A percentile compares a stretch with the other conserved stretches of the same genome.
Conservation (phyloP, 345 rosid species). For the Arabidopsis arenosa region DNA sequence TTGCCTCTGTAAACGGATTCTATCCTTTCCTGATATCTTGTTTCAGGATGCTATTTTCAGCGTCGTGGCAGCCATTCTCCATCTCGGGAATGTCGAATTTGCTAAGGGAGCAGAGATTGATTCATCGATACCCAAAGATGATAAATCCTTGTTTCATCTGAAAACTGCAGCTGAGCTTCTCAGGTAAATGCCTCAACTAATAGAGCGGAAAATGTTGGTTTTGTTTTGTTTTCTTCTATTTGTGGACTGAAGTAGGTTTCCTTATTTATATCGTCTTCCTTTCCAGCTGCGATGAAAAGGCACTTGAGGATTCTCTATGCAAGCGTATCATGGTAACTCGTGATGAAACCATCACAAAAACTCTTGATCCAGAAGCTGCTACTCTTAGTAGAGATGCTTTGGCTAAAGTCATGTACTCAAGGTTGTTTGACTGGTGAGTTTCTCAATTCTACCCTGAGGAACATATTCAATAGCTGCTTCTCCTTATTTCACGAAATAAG, state of each 20-base stretch:
- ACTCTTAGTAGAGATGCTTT: slow-evolving; percentile 89
- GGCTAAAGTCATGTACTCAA: slow-evolving; percentile 93
- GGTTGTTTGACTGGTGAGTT: slow-evolving; percentile 95
- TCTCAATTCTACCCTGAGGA: slow-evolving; percentile 28
- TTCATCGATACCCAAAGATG: slow-evolving; percentile 90
- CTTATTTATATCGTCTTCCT: slow-evolving; percentile 23
- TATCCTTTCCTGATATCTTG: slow-evolving; percentile 26
- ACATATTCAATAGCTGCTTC: slow-evolving; percentile 1
- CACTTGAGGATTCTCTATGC: slow-evolving; percentile 93
- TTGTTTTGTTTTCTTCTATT: slow-evolving; percentile 26
- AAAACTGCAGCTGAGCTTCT: slow-evolving; percentile 90
- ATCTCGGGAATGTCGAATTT: slow-evolving; percentile 94
- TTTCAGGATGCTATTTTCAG: slow-evolving; percentile 62
- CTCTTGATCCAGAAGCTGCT: slow-evolving; percentile 94
- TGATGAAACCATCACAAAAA: slow-evolving; percentile 95
- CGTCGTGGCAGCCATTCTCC: slow-evolving; percentile 95
- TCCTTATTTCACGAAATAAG: slow-evolving; percentile 6
- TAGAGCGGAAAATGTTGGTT: slow-evolving; percentile 14
- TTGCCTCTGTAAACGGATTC: slow-evolving; percentile 25
- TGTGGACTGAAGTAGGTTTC: slow-evolving; percentile 14
- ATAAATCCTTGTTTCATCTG: slow-evolving; percentile 82
- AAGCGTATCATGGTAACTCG: slow-evolving; percentile 97
- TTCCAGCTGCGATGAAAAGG: slow-evolving; percentile 82
- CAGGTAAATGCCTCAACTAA: slow-evolving; percentile 53
- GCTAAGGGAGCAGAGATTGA: slow-evolving; percentile 85